A percentile compares a stretch with the other conserved stretches of the same genome.
Evolutionary conservation across 768 basidiomycete genomes (phyloP).

Genomic region (Galerina marginata): DNA sequence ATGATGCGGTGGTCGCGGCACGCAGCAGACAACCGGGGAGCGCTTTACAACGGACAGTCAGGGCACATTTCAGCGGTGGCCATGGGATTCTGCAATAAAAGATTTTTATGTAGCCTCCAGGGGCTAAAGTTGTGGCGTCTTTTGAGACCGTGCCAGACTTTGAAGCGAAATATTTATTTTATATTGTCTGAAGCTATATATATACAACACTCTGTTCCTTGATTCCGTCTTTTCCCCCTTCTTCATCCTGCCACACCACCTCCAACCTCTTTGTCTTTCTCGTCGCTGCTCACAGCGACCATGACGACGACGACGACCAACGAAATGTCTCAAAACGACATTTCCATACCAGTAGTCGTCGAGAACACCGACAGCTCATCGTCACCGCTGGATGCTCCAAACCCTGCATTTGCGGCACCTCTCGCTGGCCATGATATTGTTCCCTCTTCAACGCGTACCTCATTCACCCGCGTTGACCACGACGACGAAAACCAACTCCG

Average conservation of each 20-base stretch:
- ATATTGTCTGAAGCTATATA: constrained; percentile 12
- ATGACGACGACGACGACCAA: constrained; percentile 1
- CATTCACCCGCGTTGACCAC: constrained; percentile 55
- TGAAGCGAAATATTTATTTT: constrained; percentile 6
- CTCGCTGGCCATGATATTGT: constrained; percentile 10
- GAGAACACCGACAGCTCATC: constrained; percentile 7
- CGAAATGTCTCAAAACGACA: constrained; percentile 5
- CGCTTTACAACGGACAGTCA: no score
- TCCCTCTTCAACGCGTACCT: constrained; percentile 48
- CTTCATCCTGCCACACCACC: constrained; percentile 7
- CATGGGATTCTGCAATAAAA: no score
- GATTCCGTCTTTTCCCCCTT: constrained; percentile 9
- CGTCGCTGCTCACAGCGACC: constrained; percentile 4
- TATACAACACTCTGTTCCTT: constrained; percentile 10
- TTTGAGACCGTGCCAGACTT: not conserved
- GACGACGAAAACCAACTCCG: constrained; percentile 30
- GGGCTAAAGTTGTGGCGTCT: constrained; percentile 2
- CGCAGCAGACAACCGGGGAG: no score
- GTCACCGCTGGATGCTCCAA: constrained; percentile 13
- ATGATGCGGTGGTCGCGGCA: no score
- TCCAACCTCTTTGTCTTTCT: not conserved
- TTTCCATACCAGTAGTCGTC: not conserved
- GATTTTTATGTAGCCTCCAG: no score
- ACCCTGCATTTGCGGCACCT: constrained; percentile 11
- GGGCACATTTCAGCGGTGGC: no score